Percentiles rank a stretch among this genome's conserved stretches.
These are phyloP conservation scores for Saccharomycopsis capsularis DNA, from an alignment of 805 yeast species.

Conservation along the genomic window DNA sequence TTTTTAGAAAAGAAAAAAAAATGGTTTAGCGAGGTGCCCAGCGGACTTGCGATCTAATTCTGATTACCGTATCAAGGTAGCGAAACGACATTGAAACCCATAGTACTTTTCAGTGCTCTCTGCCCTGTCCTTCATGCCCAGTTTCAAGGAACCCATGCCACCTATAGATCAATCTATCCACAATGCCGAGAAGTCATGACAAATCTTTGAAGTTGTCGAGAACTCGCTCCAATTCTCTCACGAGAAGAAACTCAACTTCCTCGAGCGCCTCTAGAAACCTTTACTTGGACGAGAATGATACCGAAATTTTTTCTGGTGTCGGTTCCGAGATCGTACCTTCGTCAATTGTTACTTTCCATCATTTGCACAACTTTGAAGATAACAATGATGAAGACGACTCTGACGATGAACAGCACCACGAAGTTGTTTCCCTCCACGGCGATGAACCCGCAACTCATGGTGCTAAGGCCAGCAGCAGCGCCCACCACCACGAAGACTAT, in stretches of 20 bases:
- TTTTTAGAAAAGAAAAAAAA: too few species aligned
- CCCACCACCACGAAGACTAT: neutral
- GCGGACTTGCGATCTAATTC: too few species aligned
- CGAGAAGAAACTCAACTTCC: conserved; percentile 16
- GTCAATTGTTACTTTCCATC: conserved; percentile 70
- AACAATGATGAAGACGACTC: conserved; percentile 3
- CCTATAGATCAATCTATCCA: neutral
- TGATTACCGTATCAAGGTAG: too few species aligned
- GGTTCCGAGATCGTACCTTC: conserved; percentile 71
- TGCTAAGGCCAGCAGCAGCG: neutral
- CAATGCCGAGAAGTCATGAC: conserved; percentile 17
- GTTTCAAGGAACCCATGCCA: neutral
- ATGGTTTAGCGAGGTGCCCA: too few species aligned
- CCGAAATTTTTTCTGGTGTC: conserved; percentile 73
- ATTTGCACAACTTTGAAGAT: conserved; percentile 45
- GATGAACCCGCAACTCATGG: neutral
- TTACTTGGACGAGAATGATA: conserved; percentile 44
- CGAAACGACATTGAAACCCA: too few species aligned
- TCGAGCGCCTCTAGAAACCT: conserved; percentile 5
- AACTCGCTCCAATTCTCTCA: conserved; percentile 16
- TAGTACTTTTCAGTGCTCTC: too few species aligned
- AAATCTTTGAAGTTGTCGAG: conserved; percentile 14
- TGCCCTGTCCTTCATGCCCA: too few species aligned
- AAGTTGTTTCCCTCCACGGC: neutral
- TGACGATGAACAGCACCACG: neutral